Conservation (phyloP, 176 grass and related monocot species). For the Aechmea fasciata region DNA sequence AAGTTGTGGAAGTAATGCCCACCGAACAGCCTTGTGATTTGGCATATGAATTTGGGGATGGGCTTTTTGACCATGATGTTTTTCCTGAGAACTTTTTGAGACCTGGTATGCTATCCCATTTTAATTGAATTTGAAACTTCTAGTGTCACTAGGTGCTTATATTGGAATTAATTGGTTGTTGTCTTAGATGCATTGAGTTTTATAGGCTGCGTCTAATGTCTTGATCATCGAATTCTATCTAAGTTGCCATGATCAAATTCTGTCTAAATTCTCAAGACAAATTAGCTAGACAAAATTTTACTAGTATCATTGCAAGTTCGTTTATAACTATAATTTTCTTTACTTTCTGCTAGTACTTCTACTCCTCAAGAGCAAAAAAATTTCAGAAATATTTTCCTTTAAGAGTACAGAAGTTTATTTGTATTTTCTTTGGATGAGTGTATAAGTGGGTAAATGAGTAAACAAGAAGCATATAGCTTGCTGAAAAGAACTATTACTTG, state of each 20-base stretch:
- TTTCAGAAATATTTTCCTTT: too few relatives aligned
- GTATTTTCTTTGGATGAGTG: too few relatives aligned
- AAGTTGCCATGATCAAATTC: neutral
- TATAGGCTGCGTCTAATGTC: neutral
- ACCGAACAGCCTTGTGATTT: slow-evolving; percentile 25
- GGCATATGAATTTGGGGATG: slow-evolving; percentile 29
- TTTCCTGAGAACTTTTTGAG: slow-evolving; percentile 6
- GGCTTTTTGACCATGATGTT: slow-evolving; percentile 13
- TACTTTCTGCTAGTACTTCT: too few relatives aligned
- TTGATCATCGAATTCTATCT: neutral
- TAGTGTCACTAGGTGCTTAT: neutral
- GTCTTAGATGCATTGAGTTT: neutral
- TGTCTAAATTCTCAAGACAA: neutral
- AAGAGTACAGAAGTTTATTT: too few relatives aligned
- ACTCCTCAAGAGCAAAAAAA: too few relatives aligned
- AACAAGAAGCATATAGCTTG: too few relatives aligned
- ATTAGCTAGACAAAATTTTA: too few relatives aligned
- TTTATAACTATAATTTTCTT: too few relatives aligned
- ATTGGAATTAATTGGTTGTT: neutral
- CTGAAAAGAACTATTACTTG: too few relatives aligned
- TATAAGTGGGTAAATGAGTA: too few relatives aligned
- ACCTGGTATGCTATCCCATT: slow-evolving; percentile 5
- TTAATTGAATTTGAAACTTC: neutral
- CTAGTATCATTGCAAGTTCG: too few relatives aligned
- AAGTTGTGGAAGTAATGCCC: slow-evolving; percentile 20